A percentile compares a stretch with the other conserved stretches of the same genome.
Evolutionary conservation across 495 filamentous ascomycete genomes (phyloP).

Genomic region (Pyrenopolyporus hunteri): DNA sequence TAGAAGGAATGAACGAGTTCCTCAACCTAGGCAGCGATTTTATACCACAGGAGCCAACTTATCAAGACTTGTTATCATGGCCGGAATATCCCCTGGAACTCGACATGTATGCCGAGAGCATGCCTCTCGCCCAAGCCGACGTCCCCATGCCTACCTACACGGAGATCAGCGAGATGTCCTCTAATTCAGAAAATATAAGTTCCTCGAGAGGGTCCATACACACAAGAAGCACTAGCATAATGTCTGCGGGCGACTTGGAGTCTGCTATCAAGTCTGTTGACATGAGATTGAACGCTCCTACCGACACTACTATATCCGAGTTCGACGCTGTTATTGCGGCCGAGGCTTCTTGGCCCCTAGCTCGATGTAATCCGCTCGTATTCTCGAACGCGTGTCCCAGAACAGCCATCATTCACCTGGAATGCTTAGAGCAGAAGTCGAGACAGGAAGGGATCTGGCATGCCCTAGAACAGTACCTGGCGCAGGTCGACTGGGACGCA

Average conservation of each 20-base stretch:
- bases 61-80: slow-evolving; percentile 48
- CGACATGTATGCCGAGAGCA: slow-evolving; percentile 40
- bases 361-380: slow-evolving; percentile 60
- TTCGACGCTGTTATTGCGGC: slow-evolving; percentile 59
- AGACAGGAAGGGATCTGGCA: slow-evolving; percentile 58
- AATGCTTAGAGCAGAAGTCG: slow-evolving; percentile 62
- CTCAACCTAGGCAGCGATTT: slow-evolving; percentile 42
- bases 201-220: slow-evolving; percentile 52
- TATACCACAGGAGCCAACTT: slow-evolving; percentile 35
- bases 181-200: slow-evolving; percentile 46
- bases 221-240: slow-evolving; percentile 53
- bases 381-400: slow-evolving; percentile 59
- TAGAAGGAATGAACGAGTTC: slow-evolving; percentile 47
- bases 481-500: slow-evolving; percentile 43
- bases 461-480: slow-evolving; percentile 49
- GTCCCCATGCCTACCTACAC: slow-evolving; percentile 41
- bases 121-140: slow-evolving; percentile 39
- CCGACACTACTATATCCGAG: slow-evolving; percentile 49
- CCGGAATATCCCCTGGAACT: slow-evolving; percentile 44
- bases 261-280: slow-evolving; percentile 41
- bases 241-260: slow-evolving; percentile 49
- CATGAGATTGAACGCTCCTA: slow-evolving; percentile 29
- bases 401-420: slow-evolving; percentile 63
- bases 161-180: slow-evolving; percentile 44
- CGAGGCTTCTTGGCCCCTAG: slow-evolving; percentile 62